These are phyloP conservation scores for Carallia pectinifolia DNA, from an alignment of 345 rosid genomes.

Conservation along the genomic window DNA sequence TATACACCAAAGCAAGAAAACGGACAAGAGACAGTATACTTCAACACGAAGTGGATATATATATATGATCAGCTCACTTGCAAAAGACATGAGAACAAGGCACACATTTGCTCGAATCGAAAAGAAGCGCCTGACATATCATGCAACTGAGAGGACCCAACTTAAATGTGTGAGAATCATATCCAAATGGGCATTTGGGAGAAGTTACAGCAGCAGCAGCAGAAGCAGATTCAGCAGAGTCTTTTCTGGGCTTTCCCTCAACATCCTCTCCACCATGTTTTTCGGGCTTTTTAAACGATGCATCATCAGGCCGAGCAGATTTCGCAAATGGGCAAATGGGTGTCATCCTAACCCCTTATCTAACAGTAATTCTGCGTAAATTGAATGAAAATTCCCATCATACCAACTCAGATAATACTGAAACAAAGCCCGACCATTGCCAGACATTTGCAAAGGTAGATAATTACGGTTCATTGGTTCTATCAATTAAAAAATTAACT, in stretches of 20 bases:
- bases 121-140: conserved; percentile 88
- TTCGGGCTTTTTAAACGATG: conserved; percentile 30
- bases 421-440: too few species aligned
- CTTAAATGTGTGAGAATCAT: conserved; percentile 85
- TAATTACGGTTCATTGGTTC: too few species aligned
- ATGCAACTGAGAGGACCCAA: conserved; percentile 95
- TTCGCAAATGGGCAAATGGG: conserved; percentile 83
- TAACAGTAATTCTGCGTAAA: conserved; percentile 13
- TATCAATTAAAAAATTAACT: too few species aligned
- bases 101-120: conserved; percentile 67
- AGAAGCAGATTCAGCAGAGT: conserved; percentile 18
- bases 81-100: conserved; percentile 89
- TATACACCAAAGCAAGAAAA: not conserved
- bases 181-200: conserved; percentile 92
- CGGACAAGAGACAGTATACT: not conserved
- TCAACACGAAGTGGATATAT: too few species aligned
- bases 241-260: conserved; percentile 34
- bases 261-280: conserved; percentile 34
- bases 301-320: conserved; percentile 63
- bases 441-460: too few species aligned
- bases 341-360: conserved; percentile 37
- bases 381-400: not conserved
- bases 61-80: conserved; percentile 51
- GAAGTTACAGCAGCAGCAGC: conserved; percentile 15
- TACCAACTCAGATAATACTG: not conserved